Evolutionary conservation across 2,329 filamentous ascomycete species (phyloP).

Genomic region (Fusarium sp.): DNA sequence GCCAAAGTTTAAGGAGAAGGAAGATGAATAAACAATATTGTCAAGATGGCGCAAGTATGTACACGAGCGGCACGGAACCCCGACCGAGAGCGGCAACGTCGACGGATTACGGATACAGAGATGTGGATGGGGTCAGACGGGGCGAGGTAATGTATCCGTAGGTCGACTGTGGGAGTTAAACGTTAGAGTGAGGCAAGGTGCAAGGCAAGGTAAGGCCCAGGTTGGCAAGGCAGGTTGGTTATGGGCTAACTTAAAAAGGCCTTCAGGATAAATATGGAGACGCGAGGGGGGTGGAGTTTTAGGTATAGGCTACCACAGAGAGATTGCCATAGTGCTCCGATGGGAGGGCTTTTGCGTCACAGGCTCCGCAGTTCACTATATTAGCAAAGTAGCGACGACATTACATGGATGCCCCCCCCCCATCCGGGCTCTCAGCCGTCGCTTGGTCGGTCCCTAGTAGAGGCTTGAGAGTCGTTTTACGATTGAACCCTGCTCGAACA

Average conservation of each 20-base stretch:
- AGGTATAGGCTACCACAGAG: slow-evolving; percentile 35
- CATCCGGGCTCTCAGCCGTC: slow-evolving; percentile 28
- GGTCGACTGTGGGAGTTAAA: slow-evolving; percentile 39
- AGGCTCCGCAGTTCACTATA: slow-evolving; percentile 11
- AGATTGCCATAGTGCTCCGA: slow-evolving; percentile 23
- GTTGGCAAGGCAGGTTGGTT: slow-evolving; percentile 34
- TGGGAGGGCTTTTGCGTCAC: slow-evolving; percentile 19
- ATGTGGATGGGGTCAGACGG: slow-evolving; percentile 44
- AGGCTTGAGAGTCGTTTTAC: slow-evolving; percentile 28
- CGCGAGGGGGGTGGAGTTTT: slow-evolving; percentile 16
- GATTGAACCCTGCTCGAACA: slow-evolving; percentile 23
- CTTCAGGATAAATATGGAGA: slow-evolving; percentile 34
- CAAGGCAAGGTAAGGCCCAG: slow-evolving; percentile 36
- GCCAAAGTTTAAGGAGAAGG: slow-evolving; percentile 11
- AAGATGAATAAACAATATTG: slow-evolving; percentile 21
- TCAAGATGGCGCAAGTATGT: slow-evolving; percentile 37
- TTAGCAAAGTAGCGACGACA: slow-evolving; percentile 26
- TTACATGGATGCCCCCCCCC: slow-evolving; percentile 11
- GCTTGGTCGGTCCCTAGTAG: slow-evolving; percentile 36
- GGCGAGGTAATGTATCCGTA: slow-evolving; percentile 35
- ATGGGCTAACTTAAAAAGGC: slow-evolving; percentile 40
- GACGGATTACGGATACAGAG: slow-evolving; percentile 43
- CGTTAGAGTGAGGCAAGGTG: slow-evolving; percentile 41
- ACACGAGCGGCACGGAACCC: slow-evolving; percentile 43
- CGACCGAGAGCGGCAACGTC: slow-evolving; percentile 41